Base-by-base conservation (phyloP, 2,329 filamentous ascomycete species). In the Boeremia lycopersici region DNA sequence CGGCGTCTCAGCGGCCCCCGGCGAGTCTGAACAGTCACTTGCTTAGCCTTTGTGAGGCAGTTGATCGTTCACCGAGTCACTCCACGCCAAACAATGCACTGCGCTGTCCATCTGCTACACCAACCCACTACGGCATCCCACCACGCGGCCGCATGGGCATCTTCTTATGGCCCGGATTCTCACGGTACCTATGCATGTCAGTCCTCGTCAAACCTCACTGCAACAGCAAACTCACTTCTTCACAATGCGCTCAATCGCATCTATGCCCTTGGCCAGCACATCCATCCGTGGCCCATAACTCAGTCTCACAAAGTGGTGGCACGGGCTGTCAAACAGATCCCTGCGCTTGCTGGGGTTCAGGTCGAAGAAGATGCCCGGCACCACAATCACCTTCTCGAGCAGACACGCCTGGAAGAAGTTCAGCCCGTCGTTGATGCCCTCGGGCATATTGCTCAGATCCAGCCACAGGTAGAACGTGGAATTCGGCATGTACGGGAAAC, bases 351-450 rank as follows among this genome's bases (percentile, higher is more conserved):
- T 89, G 4, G 93, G 93, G 79, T 98, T 98, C 61, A 98, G 78
- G 70, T 98, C 93, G 74, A 98, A 98, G 84, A 98, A 98, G 76
- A 98, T 98, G 56, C 93, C 93, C 0, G 93, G 93, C 4, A 98
- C 93, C 15, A 97, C 92, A 70, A 97, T 97, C 63, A 96, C 91
- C 82, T 96, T 96, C 81, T 97, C 92, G 70, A 90, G 86, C 39
- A 98, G 80, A 72, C 95, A 95, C 28, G 92, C 92, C 74, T 95
- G 87, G 86, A 98, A 97, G 84, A 98, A 98, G 80, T 96, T 96
- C 69, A 98, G 81, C 8, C 93, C 93, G 73, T 98, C 93, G 56
- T 89, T 88, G 74, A 98, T 96, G 58, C 87, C 84, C n/a, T 84
- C 83, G 0, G 93, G 90, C 2, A 95, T 81, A 42, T 83, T 82